phyloP scores from a whole-genome alignment of 1,284 basidiomycete genomes.

The Neonothopanus nambi region DNA sequence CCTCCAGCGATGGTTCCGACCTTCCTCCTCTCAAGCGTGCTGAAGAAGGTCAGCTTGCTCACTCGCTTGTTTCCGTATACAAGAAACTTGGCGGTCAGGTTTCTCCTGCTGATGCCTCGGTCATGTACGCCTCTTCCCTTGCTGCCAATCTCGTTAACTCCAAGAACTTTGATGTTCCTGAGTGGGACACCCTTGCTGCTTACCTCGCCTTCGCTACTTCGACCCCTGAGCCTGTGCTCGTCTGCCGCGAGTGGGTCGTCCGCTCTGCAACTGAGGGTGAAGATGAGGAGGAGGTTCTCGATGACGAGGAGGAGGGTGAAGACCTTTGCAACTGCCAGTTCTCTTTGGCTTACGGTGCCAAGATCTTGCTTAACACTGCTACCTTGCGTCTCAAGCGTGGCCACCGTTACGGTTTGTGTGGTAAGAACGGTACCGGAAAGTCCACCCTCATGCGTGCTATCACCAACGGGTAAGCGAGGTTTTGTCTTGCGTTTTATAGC shows the following conservation, averaged over 20 bases:
- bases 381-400: slow-evolving; percentile 97
- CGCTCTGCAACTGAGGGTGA: slow-evolving; percentile 82
- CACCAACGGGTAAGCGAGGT: slow-evolving; percentile 64
- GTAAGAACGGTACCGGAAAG: slow-evolving; percentile 98
- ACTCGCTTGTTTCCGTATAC: slow-evolving; percentile 74
- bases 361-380: slow-evolving; percentile 96
- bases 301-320: slow-evolving; percentile 96
- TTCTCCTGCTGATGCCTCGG: slow-evolving; percentile 58
- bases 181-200: slow-evolving; percentile 84
- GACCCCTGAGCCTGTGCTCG: slow-evolving; percentile 65
- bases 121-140: slow-evolving; percentile 77
- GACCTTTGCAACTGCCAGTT: slow-evolving; percentile 98
- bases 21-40: slow-evolving; percentile 81
- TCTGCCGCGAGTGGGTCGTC: slow-evolving; percentile 86
- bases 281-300: slow-evolving; percentile 68
- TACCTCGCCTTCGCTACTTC: slow-evolving; percentile 74
- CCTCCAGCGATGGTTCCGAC: slow-evolving; percentile 81
- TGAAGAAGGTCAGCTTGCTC: slow-evolving; percentile 66
- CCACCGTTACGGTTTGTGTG: slow-evolving; percentile 97
- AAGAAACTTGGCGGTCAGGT: slow-evolving; percentile 77
- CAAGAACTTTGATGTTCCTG: slow-evolving; percentile 89
- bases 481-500: slow-evolving; percentile 4
- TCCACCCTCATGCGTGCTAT: slow-evolving; percentile 98
- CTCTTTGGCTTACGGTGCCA: slow-evolving; percentile 97
- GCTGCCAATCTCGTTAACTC: slow-evolving; percentile 85